Base-by-base conservation (phyloP, 2,329 filamentous ascomycete species). In the Trichoderma brevicompactum region DNA sequence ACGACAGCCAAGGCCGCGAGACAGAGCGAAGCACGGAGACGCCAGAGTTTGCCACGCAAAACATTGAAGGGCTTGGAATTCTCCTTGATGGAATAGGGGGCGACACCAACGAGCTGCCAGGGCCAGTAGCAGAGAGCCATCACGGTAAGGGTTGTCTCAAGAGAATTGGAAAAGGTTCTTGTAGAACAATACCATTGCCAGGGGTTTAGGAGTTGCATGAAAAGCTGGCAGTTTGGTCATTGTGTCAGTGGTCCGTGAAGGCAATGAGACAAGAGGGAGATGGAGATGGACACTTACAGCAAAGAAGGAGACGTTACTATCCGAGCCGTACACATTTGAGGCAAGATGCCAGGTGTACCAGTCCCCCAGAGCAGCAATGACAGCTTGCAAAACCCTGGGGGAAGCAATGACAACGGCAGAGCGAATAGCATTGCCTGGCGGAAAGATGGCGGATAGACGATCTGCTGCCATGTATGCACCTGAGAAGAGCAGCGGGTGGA, bases 101-200 rank as follows among this genome's bases (percentile, higher is more conserved):
- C 76, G 46, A 78, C 75, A 44, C 79, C 75, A 43, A 89, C 81
- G 77, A 92, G 83, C 65, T 87, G 81, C 94, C 95, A 98, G 12
- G 95, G 94, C 91, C 92, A 98, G 71, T 89, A 86, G 74, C 87
- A 88, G 52, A 98, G 81, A 1, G 93, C 94, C 72, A 87, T 83
- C 66, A 91, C 82, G 5, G 94, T 97, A 70, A 99, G 79, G 0
- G 91, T 91, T n/a, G 90, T 92, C 81, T 99, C 95, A 5, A 98
- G 81, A 60, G 89, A 95, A 79, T 99, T 99, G 63, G 94, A 97
- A 73, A 99, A 90, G 0, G 95, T 97, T 53, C 95, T 86, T 0
- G 93, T 94, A 1, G 93, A 95, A 78, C 90, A 95, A 78, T 95
- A 98, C 92, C 92, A 98, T 76, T 97, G 92, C 93, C 95, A 99